Evolutionary conservation across 2,329 filamentous ascomycete genomes (phyloP).

Genomic region (Fusarium pilosicola): DNA sequence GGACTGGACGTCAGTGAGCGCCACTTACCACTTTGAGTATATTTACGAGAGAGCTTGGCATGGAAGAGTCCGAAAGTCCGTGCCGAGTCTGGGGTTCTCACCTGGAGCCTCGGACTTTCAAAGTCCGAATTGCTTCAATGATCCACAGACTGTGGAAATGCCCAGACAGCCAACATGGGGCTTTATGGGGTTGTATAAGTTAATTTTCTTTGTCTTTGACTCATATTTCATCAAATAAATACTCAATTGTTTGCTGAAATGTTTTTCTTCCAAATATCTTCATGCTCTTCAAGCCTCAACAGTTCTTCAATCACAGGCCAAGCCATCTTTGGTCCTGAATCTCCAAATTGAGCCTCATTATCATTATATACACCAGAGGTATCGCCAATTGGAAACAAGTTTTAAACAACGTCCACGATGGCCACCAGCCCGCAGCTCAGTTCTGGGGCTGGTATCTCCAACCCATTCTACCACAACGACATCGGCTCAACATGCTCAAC

Average conservation of each 20-base stretch:
- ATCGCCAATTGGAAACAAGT: not conserved
- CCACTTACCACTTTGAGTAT: conserved; percentile 1
- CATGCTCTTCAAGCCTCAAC: not conserved
- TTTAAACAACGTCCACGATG: conserved; percentile 1
- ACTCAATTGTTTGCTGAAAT: not conserved
- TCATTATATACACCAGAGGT: not conserved
- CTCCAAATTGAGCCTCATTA: not conserved
- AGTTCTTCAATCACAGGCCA: not conserved
- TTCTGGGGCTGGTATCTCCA: conserved; percentile 1
- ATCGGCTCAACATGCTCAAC: conserved; percentile 31
- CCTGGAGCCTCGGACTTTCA: conserved; percentile 29
- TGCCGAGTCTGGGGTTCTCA: not conserved
- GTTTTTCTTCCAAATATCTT: not conserved
- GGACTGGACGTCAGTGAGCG: not conserved
- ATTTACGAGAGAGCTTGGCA: conserved; percentile 20
- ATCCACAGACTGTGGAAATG: conserved; percentile 27
- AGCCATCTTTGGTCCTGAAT: not conserved
- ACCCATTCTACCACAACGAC: conserved; percentile 3
- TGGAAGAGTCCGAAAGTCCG: conserved; percentile 17
- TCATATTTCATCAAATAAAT: not conserved
- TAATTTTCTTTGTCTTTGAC: conserved; percentile 21
- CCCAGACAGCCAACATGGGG: not conserved
- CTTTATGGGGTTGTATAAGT: not conserved
- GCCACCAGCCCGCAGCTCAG: conserved; percentile 7
- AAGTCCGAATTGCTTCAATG: conserved; percentile 37